Evolutionary conservation across 2,329 filamentous ascomycete genomes (phyloP), one percentile per base, ranked within the genome.

Genomic region (Monilinia fructigena): DNA sequence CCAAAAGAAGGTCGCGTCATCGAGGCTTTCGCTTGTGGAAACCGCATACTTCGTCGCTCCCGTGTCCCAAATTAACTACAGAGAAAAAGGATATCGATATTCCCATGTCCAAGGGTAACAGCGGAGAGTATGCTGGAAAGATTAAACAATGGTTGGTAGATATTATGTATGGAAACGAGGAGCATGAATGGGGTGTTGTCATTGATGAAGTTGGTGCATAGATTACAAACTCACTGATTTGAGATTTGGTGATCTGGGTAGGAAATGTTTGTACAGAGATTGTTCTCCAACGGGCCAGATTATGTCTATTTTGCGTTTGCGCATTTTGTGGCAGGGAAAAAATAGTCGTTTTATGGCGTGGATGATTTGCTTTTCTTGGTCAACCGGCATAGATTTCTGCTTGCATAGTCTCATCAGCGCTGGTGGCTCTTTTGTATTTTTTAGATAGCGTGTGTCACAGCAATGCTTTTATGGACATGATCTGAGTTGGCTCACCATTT

Each of bases 1-100:
- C 86, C 35, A 79, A 83, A 83, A 54, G 91, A 97, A 75, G 92
- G 91, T 3, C 82, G 93, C 2, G 78, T 97, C 54, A 77, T 97
- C 12, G 93, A 97, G 80, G 85, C 91, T 1, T 97, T 97, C 75
- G 91, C 90, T 10, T 87, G 90, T 45, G 93, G 94, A 23, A 23
- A 97, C 93, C 69, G 93, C 93, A 66, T 92, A 82, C 81, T 92
- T 92, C 73, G 83, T 92, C 75, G 86, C 84, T 69, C 85, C 89
- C 61, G 82, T 92, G 58, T 88, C 86, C 7, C 80, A 85, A 59
- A 88, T 92, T 74, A 85, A 89, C 76, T 89, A 90, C 78, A 85
- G 86, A 52, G 86, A 86, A 63, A 63, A 78, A 83, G 67, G 85
- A 90, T 69, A 81, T 91, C 68, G 75, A 82, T 70, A 84, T 92